phyloP scores from a whole-genome alignment of 345 rosid species.

The Corymbia maculata region DNA sequence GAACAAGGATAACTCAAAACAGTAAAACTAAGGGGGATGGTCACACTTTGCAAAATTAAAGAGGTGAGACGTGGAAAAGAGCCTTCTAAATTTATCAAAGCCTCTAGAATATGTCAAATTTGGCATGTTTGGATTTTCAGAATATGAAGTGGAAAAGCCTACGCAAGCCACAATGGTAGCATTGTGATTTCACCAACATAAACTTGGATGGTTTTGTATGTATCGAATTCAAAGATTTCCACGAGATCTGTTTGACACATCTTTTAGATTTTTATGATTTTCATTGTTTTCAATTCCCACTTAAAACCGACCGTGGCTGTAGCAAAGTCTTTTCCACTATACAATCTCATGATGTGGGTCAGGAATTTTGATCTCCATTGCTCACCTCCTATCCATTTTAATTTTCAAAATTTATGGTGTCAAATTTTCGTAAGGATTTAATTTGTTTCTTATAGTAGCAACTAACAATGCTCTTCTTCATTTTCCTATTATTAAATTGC shows the following conservation, averaged over 20 bases:
- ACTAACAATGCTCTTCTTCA: background rate
- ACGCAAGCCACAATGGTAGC: background rate
- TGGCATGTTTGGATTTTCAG: background rate
- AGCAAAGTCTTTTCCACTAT: background rate
- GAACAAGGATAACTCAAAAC: background rate
- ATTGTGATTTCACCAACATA: background rate
- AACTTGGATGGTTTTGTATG: background rate
- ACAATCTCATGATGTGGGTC: background rate
- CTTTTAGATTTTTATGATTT: background rate
- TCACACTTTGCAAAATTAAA: background rate
- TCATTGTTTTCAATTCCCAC: background rate
- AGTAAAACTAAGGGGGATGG: background rate
- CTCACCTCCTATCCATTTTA: background rate
- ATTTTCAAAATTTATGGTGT: background rate
- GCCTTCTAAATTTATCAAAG: background rate
- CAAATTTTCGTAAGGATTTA: background rate
- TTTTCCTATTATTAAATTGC: background rate
- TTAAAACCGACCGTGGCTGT: background rate
- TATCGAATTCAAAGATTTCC: background rate
- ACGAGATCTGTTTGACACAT: background rate
- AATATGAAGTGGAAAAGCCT: background rate
- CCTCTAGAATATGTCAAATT: background rate
- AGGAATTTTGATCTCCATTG: background rate
- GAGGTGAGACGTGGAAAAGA: background rate
- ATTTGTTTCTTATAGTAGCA: background rate